Evolutionary conservation across 2,329 filamentous ascomycete genomes (phyloP).

Genomic region (Alternaria rosae): DNA sequence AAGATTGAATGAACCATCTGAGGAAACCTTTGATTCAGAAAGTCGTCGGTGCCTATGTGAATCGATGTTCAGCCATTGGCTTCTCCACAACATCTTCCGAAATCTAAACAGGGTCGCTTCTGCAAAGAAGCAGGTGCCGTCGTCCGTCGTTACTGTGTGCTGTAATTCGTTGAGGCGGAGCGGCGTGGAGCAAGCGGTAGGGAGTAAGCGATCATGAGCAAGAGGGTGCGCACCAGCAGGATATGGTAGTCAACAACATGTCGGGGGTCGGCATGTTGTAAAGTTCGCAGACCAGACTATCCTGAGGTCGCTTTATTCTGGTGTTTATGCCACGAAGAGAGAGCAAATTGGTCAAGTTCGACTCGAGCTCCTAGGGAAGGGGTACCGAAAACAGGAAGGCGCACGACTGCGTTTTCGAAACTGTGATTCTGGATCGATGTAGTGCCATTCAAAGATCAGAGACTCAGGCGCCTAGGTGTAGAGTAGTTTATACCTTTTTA

Average conservation of each 20-base stretch:
- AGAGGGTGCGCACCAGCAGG: not conserved
- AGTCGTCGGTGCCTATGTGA: no score
- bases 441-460: not conserved
- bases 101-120: no score
- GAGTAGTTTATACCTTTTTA: not conserved
- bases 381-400: not conserved
- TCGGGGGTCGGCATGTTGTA: not conserved
- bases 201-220: not conserved
- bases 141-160: no score
- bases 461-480: not conserved
- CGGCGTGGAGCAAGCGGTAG: not conserved
- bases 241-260: not conserved
- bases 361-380: constrained; percentile 41
- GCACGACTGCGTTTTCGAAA: not conserved
- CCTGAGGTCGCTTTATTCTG: not conserved
- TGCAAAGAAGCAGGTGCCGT: no score
- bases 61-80: no score
- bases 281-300: not conserved
- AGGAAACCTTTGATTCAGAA: no score
- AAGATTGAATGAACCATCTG: no score
- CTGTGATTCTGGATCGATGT: not conserved
- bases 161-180: no score
- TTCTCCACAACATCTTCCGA: no score
- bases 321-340: not conserved
- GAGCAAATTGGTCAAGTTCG: not conserved